A percentile compares a stretch with the other conserved stretches of the same genome.
Evolutionary conservation across 805 yeast genomes (phyloP).

Genomic region (Zygoascus flipseniorum): DNA sequence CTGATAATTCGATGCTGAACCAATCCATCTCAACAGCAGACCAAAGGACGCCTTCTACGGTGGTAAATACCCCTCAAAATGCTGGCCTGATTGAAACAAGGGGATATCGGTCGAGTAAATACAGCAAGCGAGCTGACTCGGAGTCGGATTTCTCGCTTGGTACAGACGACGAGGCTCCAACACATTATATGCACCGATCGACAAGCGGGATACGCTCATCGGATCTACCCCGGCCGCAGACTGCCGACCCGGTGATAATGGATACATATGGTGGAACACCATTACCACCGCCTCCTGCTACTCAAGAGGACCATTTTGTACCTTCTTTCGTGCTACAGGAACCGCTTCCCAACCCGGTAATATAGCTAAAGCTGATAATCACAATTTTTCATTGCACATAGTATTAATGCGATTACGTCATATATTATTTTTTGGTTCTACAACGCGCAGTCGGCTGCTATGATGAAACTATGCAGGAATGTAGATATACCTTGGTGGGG

Average conservation of each 20-base stretch:
- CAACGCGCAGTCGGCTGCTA: too few relatives aligned
- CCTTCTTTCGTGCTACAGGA: constrained; percentile 10
- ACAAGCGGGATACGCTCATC: background rate
- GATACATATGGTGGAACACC: background rate
- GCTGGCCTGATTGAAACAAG: background rate
- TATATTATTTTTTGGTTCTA: too few relatives aligned
- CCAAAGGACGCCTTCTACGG: background rate
- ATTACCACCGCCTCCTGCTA: constrained; percentile 6
- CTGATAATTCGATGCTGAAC: background rate
- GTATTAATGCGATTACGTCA: too few relatives aligned
- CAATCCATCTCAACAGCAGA: background rate
- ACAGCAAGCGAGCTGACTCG: background rate
- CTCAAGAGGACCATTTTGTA: constrained; percentile 5
- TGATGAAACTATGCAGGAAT: too few relatives aligned
- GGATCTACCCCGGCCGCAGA: background rate
- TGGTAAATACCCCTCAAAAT: background rate
- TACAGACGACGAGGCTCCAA: background rate
- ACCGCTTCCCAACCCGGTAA: constrained; percentile 11
- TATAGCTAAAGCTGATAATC: too few relatives aligned
- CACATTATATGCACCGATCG: background rate
- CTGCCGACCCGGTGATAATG: background rate
- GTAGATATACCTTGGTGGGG: too few relatives aligned
- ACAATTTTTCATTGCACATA: too few relatives aligned
- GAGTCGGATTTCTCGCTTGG: background rate
- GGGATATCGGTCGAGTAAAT: background rate